Base-by-base conservation (phyloP, 169 alveolate species). In the Eimeria brunetti region DNA sequence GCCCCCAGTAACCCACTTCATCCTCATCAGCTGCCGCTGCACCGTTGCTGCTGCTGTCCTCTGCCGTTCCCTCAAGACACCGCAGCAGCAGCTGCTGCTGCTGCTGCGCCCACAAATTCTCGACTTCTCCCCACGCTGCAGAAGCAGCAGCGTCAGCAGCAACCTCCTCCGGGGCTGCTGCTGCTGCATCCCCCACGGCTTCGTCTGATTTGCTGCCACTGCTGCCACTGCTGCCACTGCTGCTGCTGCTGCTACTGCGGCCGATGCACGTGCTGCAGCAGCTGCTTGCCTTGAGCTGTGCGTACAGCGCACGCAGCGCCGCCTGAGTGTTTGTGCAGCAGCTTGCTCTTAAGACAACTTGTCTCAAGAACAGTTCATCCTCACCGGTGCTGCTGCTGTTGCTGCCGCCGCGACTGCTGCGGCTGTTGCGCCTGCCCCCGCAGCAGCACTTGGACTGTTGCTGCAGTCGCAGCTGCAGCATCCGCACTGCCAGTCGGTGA, bases 391-490 rank as follows among this genome's bases (percentile, higher is more conserved):
- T 30, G 76, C 20, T 49, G 88, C 18, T 49, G 89, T 22, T 80
- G 90, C 76, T 83, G 91, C 76, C 60, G 80, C 80, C n/a, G 78
- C 89, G 94, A 46, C 78, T 89, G 60, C 80, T 73, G 89, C 94
- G 94, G 94, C 94, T 75, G 41, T 49, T 89, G 64, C 94, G 94
- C 20, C 85, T 76, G 49, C 89, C 76, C 62, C 80, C 94, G 27
- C 86, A 75, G 94, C 78, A 51, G 94, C 88, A 75, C 94, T 30
- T 58, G 80, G 86, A 80, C 38, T 64, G 85, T 41, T 83, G 89
- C 95, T 56, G 80, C 81, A 81, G 76, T 71, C 36, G 85, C 95
- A 56, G 69, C 90, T 91, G 95, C 95, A 91, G 90, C 91, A 75
- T 67, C 51, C 88, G 90, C 78, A 91, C 95, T 1, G 95, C 95